Percentiles rank a stretch among this genome's conserved stretches.
Conservation (phyloP, 768 basidiomycete genomes). For the Lactarius sanguifluus region DNA sequence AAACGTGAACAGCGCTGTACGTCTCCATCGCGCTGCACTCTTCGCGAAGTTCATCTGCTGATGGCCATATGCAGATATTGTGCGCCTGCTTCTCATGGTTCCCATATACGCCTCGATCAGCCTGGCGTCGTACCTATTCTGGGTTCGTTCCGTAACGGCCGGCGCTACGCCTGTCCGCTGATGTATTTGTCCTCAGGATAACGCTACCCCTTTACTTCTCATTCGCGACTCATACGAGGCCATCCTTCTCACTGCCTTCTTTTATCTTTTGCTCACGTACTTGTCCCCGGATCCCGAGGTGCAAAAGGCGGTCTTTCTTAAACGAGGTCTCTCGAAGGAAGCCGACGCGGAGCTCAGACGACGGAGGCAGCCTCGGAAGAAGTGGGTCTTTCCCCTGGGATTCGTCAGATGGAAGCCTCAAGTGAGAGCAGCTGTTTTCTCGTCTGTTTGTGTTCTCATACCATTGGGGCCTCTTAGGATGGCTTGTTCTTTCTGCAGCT, state of each 20-base stretch:
- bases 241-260: slow-evolving; percentile 72
- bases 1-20: slow-evolving; percentile 69
- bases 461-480: slow-evolving; percentile 41
- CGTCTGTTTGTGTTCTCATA: background rate
- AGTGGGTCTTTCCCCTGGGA: slow-evolving; percentile 72
- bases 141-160: slow-evolving; percentile 43
- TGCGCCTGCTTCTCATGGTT: slow-evolving; percentile 76
- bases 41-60: slow-evolving; percentile 11
- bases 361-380: slow-evolving; percentile 47
- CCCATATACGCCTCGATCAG: slow-evolving; percentile 71
- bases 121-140: slow-evolving; percentile 68
- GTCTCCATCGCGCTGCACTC: slow-evolving; percentile 23
- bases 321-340: slow-evolving; percentile 55
- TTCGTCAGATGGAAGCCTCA: slow-evolving; percentile 61
- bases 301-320: slow-evolving; percentile 60
- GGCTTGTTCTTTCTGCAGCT: slow-evolving; percentile 69
- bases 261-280: slow-evolving; percentile 73
- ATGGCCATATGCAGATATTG: slow-evolving; percentile 49
- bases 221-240: slow-evolving; percentile 76
- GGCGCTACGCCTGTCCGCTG: background rate
- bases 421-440: slow-evolving; percentile 37
- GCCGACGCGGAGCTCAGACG: slow-evolving; percentile 46
- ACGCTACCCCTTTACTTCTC: slow-evolving; percentile 67
- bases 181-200: slow-evolving; percentile 43
- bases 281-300: slow-evolving; percentile 61